Evolutionary conservation across 78 protist genomes (phyloP), one percentile per base, ranked within the genome.

Genomic region (Dictyostelium firmibasis): DNA sequence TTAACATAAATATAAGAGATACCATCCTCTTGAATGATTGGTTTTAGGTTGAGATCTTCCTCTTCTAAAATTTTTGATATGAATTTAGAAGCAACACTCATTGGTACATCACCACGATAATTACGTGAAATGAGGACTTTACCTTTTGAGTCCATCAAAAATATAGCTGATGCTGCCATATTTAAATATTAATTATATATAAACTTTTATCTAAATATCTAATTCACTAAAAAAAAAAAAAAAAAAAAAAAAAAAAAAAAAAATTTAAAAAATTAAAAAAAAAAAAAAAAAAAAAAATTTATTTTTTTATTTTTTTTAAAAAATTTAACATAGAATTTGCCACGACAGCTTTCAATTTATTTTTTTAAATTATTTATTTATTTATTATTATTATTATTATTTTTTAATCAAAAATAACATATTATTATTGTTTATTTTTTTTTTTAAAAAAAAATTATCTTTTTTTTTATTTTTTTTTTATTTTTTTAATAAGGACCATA

Each of bases 1-100:
- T 98, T 97, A 91, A 99, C 93, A 86, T 97, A 97, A 9, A 95
- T 88, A 92, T 93, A 99, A 2, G 99, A 97, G 38, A 98, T 82
- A 53, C 98, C 98, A 60, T 95, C 98, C 10, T 69, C 95, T 50
- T 96, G 78, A n/a, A 98, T 85, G 60, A 98, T 82, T 64, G 99
- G 99, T 69, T 96, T 96, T 27, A 97, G 53, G 29, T 74, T 83
- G 27, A 64, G 25, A 79, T 98, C 98, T 35, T 98, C 98, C 81
- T 98, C 98, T 33, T 97, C 98, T 25, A 97, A 27, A 18, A 97
- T 75, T 79, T 87, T 84, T 53, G 93, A 64, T 6, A 83, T 83
- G 79, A 96, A 96, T 18, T 91, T 81, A 8, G 88, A 75, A 11
- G 97, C 97, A 13, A 94, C 95, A 50, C 91, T 83, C 95, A 86